Conservation (phyloP, 1,284 basidiomycete species). For the Coriolopsis trogii region DNA sequence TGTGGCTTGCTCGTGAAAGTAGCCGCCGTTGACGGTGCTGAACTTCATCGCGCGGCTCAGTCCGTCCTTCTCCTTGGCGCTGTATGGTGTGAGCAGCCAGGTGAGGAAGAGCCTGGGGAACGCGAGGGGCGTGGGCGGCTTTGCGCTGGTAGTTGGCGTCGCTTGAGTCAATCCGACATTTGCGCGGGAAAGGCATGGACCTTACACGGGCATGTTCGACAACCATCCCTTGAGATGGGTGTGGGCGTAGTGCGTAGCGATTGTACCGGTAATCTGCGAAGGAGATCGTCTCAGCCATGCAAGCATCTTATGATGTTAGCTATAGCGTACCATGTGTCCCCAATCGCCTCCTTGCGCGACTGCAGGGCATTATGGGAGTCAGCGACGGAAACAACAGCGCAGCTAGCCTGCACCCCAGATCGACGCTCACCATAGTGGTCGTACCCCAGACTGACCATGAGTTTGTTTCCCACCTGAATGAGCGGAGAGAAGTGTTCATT, state of each 20-base stretch:
- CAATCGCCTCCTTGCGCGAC: slow-evolving; percentile 50
- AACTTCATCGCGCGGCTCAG: slow-evolving; percentile 27
- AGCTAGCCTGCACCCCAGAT: no score
- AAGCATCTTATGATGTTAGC: background rate
- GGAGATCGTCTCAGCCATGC: no score
- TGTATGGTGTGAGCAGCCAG: slow-evolving; percentile 15
- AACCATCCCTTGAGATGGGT: slow-evolving; percentile 37
- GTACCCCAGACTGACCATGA: slow-evolving; percentile 49
- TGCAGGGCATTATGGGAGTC: slow-evolving; percentile 8
- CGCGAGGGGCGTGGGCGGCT: background rate
- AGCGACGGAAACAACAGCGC: no score
- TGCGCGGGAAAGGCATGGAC: background rate
- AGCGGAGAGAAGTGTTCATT: background rate
- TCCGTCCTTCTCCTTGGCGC: slow-evolving; percentile 32
- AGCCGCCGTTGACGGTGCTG: slow-evolving; percentile 43
- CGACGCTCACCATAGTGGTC: slow-evolving; percentile 48
- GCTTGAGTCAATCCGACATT: background rate
- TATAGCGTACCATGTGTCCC: slow-evolving; percentile 38
- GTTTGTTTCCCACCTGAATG: slow-evolving; percentile 40
- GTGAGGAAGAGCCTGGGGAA: slow-evolving; percentile 1
- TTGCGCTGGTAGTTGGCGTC: background rate
- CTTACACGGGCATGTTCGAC: slow-evolving; percentile 30
- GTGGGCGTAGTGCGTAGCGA: slow-evolving; percentile 34
- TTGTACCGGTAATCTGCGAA: slow-evolving; percentile 34
- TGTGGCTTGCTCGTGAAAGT: slow-evolving; percentile 45